Base-by-base conservation (phyloP, 2,329 filamentous ascomycete genomes). In the Orbilia oligospora region DNA sequence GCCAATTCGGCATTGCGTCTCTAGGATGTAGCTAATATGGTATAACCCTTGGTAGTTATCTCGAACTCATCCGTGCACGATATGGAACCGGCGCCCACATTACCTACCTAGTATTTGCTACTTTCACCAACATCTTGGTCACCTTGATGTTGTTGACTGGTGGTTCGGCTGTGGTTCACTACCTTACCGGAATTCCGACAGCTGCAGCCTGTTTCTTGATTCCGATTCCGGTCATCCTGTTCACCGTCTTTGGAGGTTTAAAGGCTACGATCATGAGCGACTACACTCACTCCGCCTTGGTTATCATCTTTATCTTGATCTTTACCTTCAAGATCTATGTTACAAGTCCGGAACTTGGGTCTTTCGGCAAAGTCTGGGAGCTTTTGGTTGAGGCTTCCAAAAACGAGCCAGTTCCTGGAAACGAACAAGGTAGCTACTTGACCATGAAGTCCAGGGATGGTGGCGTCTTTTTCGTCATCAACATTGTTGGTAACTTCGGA, bases 391-490 rank as follows among this genome's bases (percentile, higher is more conserved):
- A 90, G 55, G 93, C 93, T 0, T 88, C 92, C 0, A 84, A 87
- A 3, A 84, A 85, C 4, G 92, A 96, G 81, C 94, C 94, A 0
- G 91, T 97, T 0, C 88, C 89, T 0, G 93, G 94, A 8, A 97
- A 97, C 83, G 88, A 90, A 0, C 88, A 90, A 6, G 94, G 94
- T 14, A 93, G 91, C 82, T 97, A 97, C 81, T 86, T 97, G 16
- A 97, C 94, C 0, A 97, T 97, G 93, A 87, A 88, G 72, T 93
- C 91, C 0, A 89, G 88, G 75, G 91, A 95, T 81, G 94, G 94
- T 4, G 92, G 89, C 48, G 92, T 96, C 71, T 97, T 97, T 87
- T 97, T 97, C 84, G 90, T 97, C 44, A 97, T 97, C 85, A 97
- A 97, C 84, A 91, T 93, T 58, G 91, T 94, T 41, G 93, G 93